A percentile compares a stretch with the other conserved stretches of the same genome.
Conservation (phyloP, 75 land plant species). For the Sequoia sempervirens region DNA sequence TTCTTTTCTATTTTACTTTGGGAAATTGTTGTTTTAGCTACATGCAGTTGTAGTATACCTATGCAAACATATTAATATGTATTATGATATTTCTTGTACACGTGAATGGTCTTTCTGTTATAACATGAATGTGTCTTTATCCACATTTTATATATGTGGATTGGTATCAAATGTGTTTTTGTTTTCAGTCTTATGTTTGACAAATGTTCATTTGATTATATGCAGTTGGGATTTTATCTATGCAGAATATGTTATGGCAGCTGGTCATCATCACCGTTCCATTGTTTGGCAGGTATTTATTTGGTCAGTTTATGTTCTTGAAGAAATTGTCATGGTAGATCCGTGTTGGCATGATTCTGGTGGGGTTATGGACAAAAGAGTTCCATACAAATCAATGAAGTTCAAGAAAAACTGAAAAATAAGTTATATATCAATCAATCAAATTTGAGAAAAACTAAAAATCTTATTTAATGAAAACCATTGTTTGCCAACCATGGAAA, state of each 20-base stretch:
- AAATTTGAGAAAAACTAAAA: too few relatives aligned
- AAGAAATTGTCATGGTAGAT: not conserved
- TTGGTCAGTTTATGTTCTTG: not conserved
- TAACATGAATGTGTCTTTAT: not conserved
- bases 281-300: slow-evolving; percentile 90
- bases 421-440: not conserved
- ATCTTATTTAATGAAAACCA: not conserved
- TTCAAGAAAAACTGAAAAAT: not conserved
- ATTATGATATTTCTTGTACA: not conserved
- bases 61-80: not conserved
- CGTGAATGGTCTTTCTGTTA: not conserved
- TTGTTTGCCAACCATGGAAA: not conserved
- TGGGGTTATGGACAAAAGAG: not conserved
- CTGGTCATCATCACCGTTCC: slow-evolving; percentile 90
- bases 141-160: not conserved
- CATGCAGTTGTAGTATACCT: not conserved
- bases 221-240: slow-evolving; percentile 98
- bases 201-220: slow-evolving; percentile 7
- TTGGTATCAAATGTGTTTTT: not conserved
- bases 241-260: slow-evolving; percentile 98
- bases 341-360: not conserved
- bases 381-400: not conserved
- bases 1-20: not conserved
- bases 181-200: not conserved
- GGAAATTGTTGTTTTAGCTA: not conserved